These are phyloP conservation scores for Emergomyces africanus DNA, from an alignment of 2,329 filamentous ascomycete genomes.

Conservation along the genomic window DNA sequence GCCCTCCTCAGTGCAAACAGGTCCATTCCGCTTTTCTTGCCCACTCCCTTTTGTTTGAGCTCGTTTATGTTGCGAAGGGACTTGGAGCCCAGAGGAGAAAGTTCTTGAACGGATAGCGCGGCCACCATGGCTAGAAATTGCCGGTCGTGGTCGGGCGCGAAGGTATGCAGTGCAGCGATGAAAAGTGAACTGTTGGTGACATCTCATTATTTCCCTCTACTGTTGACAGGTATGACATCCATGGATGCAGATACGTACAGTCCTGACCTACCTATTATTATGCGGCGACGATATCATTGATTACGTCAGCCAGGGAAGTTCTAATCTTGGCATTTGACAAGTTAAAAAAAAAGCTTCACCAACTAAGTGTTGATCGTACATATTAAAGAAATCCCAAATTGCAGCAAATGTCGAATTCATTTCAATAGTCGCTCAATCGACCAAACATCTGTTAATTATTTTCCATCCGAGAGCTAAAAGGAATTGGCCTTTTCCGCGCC, in stretches of 20 bases:
- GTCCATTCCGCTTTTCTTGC: slow-evolving; percentile 8
- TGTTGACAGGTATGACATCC: too few species aligned
- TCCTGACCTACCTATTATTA: too few species aligned
- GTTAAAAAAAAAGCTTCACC: background rate
- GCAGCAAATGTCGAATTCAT: background rate
- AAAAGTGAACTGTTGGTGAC: background rate
- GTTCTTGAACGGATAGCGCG: background rate
- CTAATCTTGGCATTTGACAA: background rate
- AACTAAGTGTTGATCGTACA: background rate
- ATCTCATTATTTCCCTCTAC: background rate
- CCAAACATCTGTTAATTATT: background rate
- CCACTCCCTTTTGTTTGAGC: slow-evolving; percentile 5
- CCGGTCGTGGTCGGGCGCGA: background rate
- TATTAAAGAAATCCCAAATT: background rate
- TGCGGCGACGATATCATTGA: background rate
- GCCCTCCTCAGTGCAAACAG: slow-evolving; percentile 29
- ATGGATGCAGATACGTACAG: too few species aligned
- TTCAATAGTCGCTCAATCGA: background rate
- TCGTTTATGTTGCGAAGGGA: background rate
- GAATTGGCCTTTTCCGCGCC: background rate
- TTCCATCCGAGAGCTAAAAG: too few species aligned
- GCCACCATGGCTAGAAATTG: background rate
- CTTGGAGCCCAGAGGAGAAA: background rate
- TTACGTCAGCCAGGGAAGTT: background rate
- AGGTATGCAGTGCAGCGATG: slow-evolving; percentile 3